A percentile compares a stretch with the other conserved stretches of the same genome.
Evolutionary conservation across 2,329 filamentous ascomycete genomes (phyloP).

Genomic region (Aspergillus fumigatiaffinis): DNA sequence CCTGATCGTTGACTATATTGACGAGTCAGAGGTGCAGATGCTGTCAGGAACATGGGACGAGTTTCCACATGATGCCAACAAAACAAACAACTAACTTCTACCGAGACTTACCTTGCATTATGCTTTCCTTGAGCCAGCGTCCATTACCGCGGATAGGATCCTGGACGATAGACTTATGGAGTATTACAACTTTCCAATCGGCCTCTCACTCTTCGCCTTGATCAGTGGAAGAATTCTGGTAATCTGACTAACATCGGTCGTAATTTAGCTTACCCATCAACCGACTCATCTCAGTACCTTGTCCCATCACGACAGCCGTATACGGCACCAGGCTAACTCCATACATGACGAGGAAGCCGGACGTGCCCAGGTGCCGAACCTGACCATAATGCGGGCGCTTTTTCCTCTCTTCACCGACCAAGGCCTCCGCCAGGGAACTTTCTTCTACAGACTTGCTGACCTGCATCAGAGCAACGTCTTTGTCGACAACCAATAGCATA

Average conservation of each 20-base stretch:
- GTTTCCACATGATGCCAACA: constrained; percentile 12
- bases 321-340: constrained; percentile 33
- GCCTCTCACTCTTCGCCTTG: constrained; percentile 31
- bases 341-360: constrained; percentile 26
- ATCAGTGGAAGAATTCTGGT: constrained; percentile 31
- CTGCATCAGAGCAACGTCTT: constrained; percentile 35
- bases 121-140: constrained; percentile 16
- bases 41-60: constrained; percentile 27
- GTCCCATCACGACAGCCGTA: constrained; percentile 31
- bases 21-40: constrained; percentile 20
- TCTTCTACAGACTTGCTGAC: constrained; percentile 35
- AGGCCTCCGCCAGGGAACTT: constrained; percentile 33
- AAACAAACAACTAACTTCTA: constrained; percentile 18
- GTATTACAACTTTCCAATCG: constrained; percentile 32
- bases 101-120: constrained; percentile 16
- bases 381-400: constrained; percentile 27
- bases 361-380: constrained; percentile 25
- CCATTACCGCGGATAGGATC: constrained; percentile 34
- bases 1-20: constrained; percentile 29
- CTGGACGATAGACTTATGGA: constrained; percentile 25
- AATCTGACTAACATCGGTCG: constrained; percentile 32
- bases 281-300: constrained; percentile 32
- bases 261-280: constrained; percentile 26
- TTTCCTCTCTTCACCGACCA: constrained; percentile 23
- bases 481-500: constrained; percentile 21